A percentile compares a stretch with the other conserved stretches of the same genome.
Conservation (phyloP, 306 rosid species). For the Chamaecrista fasciculata region DNA sequence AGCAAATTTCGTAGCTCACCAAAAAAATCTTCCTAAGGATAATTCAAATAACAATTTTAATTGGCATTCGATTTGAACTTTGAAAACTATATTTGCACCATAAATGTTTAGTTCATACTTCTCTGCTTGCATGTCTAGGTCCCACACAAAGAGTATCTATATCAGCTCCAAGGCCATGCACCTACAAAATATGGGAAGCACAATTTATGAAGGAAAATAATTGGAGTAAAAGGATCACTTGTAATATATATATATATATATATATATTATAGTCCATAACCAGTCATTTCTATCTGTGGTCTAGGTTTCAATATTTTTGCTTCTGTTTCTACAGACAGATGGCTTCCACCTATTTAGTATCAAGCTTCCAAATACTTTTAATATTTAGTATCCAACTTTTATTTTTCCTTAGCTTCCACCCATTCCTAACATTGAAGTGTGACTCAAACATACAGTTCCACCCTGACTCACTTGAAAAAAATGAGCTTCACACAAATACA, state of each 20-base stretch:
- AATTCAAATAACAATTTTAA: conserved; percentile 31
- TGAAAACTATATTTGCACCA: neutral
- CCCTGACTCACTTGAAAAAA: conserved; percentile 35
- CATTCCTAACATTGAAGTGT: too few species aligned
- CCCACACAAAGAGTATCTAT: conserved; percentile 97
- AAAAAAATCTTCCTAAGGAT: conserved; percentile 84
- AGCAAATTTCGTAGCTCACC: conserved; percentile 83
- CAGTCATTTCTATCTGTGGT: conserved; percentile 1
- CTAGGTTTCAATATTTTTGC: conserved; percentile 16
- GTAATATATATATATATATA: neutral
- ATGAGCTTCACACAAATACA: conserved; percentile 38
- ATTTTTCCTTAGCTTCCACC: too few species aligned
- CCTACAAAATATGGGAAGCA: conserved; percentile 47
- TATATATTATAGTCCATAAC: neutral
- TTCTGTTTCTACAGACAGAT: neutral
- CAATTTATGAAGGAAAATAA: neutral
- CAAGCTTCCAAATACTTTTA: too few species aligned
- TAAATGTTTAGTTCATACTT: conserved; percentile 48
- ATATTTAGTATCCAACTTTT: too few species aligned
- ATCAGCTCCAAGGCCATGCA: conserved; percentile 98
- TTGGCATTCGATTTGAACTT: neutral
- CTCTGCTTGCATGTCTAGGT: conserved; percentile 93
- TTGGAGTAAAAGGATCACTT: neutral
- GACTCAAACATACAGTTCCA: neutral
- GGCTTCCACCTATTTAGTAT: too few species aligned